Evolutionary conservation across 306 rosid species (phyloP).

Genomic region (Coriaria nepalensis): DNA sequence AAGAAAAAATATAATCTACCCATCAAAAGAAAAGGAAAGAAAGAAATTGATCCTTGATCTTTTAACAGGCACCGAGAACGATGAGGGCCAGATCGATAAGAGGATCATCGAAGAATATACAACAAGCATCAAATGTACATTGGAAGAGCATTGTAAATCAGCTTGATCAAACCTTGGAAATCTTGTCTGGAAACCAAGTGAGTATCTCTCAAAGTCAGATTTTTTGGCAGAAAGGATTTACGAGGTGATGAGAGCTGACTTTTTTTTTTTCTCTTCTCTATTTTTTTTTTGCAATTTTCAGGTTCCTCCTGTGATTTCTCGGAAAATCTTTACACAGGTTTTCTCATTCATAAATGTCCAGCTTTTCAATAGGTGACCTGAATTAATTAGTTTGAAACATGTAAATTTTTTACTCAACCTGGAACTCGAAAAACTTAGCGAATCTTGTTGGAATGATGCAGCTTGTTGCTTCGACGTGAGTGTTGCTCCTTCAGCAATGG

Average conservation of each 20-base stretch:
- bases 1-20: too few species aligned
- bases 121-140: constrained; percentile 63
- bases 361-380: constrained; percentile 61
- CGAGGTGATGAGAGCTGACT: neutral
- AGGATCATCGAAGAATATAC: constrained; percentile 74
- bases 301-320: constrained; percentile 66
- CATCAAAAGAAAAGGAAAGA: too few species aligned
- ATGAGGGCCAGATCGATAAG: constrained; percentile 48
- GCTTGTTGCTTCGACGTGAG: constrained; percentile 83
- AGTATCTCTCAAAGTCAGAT: too few species aligned
- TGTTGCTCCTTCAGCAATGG: constrained; percentile 91
- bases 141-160: constrained; percentile 80
- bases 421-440: too few species aligned
- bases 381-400: too few species aligned
- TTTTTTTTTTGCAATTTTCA: constrained; percentile 18
- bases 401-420: too few species aligned
- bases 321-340: constrained; percentile 67
- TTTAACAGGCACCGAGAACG: constrained; percentile 68
- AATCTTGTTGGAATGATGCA: constrained; percentile 4
- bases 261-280: constrained; percentile 8
- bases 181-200: constrained; percentile 56
- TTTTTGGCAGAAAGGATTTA: too few species aligned
- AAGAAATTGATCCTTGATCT: constrained; percentile 5
- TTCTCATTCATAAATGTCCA: constrained; percentile 85
- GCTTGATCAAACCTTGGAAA: constrained; percentile 39